Conservation (phyloP, 2,329 filamentous ascomycete species). For the Ceratocystis smalleyi region DNA sequence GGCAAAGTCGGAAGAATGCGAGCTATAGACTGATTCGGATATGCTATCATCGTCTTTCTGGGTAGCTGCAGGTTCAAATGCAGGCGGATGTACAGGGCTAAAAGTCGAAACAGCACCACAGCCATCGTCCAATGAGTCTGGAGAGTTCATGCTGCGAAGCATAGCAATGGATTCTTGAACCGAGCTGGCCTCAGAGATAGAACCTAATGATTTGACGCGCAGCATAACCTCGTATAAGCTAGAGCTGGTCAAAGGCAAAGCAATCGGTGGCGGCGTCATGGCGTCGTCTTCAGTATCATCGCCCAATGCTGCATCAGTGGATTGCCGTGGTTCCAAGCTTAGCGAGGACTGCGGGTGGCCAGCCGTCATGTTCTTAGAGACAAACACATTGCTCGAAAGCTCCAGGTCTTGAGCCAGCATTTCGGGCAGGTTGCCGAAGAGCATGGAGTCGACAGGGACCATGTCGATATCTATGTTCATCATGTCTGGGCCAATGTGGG, state of each 20-base stretch:
- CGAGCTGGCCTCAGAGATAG: constrained; percentile 11
- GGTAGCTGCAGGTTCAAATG: constrained; percentile 7
- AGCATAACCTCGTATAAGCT: constrained; percentile 13
- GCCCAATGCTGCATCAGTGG: background rate
- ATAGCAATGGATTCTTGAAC: constrained; percentile 13
- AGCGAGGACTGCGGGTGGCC: constrained; percentile 27
- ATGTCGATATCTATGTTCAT: constrained; percentile 6
- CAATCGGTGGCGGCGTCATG: constrained; percentile 6
- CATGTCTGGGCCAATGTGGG: background rate
- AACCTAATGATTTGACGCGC: constrained; percentile 7
- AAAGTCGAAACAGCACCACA: constrained; percentile 2
- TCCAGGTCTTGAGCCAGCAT: constrained; percentile 40
- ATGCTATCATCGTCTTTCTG: constrained; percentile 10
- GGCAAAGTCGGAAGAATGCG: constrained; percentile 4
- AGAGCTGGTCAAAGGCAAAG: constrained; percentile 6
- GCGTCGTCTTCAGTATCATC: constrained; percentile 7
- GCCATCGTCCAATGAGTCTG: background rate
- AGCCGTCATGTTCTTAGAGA: constrained; percentile 37
- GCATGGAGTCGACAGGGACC: constrained; percentile 19
- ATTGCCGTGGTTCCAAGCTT: background rate
- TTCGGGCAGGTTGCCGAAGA: constrained; percentile 36
- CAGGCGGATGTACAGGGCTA: background rate
- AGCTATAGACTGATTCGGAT: constrained; percentile 9
- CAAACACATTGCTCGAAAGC: constrained; percentile 33
- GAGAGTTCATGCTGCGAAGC: constrained; percentile 7